Evolutionary conservation across 495 filamentous ascomycete species (phyloP), one percentile per base, ranked within the genome.

Genomic region (Terfezia boudieri): DNA sequence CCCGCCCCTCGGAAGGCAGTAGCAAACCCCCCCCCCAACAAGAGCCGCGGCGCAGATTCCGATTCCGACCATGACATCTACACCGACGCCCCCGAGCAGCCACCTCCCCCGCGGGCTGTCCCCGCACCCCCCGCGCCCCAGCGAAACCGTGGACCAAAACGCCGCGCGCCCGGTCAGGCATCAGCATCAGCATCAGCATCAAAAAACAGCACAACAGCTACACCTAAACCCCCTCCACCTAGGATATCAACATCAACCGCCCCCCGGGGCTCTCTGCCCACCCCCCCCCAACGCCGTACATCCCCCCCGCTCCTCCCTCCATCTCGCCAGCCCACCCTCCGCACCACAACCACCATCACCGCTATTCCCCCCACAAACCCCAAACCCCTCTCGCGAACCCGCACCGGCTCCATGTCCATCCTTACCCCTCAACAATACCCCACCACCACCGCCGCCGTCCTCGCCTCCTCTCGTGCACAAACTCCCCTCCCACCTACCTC

Each of bases 391-490:
- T 70, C 73, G 58, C 71, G 75, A 58, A 70, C 69, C 10, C 70
- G 77, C 20, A 2, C 20, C 20, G 20, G 20, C 20, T 20, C 20
- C 20, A 20, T 20, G 20, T 20, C 36, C 37, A 56, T 54, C 43
- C 36, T 52, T 37, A n/a, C 8, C 23, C 8, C 46, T 35, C 36
- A 38, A 12, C 22, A 14, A 20, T 22, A 20, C 37, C n/a, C 14
- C 48, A 37, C 26, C 55, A 26, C 59, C 58, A 70, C 69, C 11
- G 69, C 77, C 22, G 84, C 86, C 51, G 84, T 82, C 54, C 71
- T 90, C 5, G 89, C 86, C 43, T 82, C 86, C 7, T 76, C 82
- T 3, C 75, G 79, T 4, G 74, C 75, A 32, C 64, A 68, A 11
- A 80, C 82, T 2, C 76, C 74, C 67, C 17, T 14, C 1, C 68